Evolutionary conservation across 2,329 filamentous ascomycete genomes (phyloP), one percentile per base, ranked within the genome.

Genomic region (Arthroderma uncinatum): DNA sequence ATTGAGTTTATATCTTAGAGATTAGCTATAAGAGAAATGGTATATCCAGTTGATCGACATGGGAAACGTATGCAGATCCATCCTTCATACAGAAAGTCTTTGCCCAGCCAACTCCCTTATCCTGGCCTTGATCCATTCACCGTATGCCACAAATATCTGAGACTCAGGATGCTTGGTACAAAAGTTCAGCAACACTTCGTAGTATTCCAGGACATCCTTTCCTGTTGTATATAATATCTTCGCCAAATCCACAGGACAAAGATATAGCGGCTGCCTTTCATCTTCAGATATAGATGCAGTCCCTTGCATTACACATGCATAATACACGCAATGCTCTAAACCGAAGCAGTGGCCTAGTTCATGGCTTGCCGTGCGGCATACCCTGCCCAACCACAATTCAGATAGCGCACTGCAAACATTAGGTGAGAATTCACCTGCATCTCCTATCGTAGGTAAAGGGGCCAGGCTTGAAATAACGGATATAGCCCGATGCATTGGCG

Each of bases 331-430:
- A 65, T 88, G 84, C 6, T 69, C 83, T 12, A 88, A 74, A 0
- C 80, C 82, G 37, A 88, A 77, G 64, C 83, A 87, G 66, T 87
- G 85, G 0, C 82, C 81, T 0, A 87, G 68, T 64, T 88, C 84
- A 64, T 87, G 85, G 1, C 76, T 76, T 1, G 78, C 79, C 0
- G 84, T 85, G 53, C 78, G 78, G 55, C 74, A 81, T 1, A 81
- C 67, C 9, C 79, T 74, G 8, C 75, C 76, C 12, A 86, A 75
- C 82, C 83, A 87, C 1, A 84, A 64, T 0, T 69, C 74, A 0
- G 67, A 63, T 0, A 72, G 58, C 1, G 69, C 67, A 0, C 67
- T 54, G 9, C 25, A 34, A 14, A 60, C 59, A 12, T 57, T 58
- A 52, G 30, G 53, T 19, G 16, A 6, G 23, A 10, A 12, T 8